phyloP scores from a whole-genome alignment of 179 eudicot genomes.

The Carnegiea gigantea region DNA sequence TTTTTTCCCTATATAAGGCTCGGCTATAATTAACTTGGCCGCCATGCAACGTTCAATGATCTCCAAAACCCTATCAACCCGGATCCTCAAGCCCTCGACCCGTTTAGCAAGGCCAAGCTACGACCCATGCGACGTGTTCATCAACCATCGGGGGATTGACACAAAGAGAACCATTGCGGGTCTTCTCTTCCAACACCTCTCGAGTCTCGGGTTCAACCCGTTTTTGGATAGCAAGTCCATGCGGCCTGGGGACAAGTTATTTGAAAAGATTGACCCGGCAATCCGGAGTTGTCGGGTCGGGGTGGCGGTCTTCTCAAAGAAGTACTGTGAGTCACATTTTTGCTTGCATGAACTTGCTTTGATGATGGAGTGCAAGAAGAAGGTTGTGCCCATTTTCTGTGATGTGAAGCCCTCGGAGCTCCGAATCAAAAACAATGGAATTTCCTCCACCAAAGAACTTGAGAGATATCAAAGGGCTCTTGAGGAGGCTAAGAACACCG shows the following conservation, averaged over 20 bases:
- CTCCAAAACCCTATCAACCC: slow-evolving; percentile 21
- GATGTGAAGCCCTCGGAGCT: slow-evolving; percentile 82
- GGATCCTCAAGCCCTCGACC: slow-evolving; percentile 4
- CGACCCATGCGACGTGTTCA: slow-evolving; percentile 54
- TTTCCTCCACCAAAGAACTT: slow-evolving; percentile 31
- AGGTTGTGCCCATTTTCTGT: slow-evolving; percentile 59
- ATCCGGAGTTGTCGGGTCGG: slow-evolving; percentile 44
- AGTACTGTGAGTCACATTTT: slow-evolving; percentile 64
- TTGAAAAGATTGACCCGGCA: slow-evolving; percentile 47
- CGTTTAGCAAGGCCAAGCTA: neutral
- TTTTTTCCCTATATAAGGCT: too few relatives aligned
- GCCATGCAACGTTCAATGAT: slow-evolving; percentile 32
- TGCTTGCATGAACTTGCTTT: slow-evolving; percentile 70
- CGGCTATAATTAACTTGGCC: too few relatives aligned
- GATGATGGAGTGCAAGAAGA: slow-evolving; percentile 58
- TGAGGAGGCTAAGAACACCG: slow-evolving; percentile 58
- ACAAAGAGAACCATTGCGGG: slow-evolving; percentile 63
- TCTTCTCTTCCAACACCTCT: slow-evolving; percentile 46
- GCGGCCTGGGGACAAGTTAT: slow-evolving; percentile 69
- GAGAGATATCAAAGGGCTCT: slow-evolving; percentile 46
- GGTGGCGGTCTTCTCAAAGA: slow-evolving; percentile 64
- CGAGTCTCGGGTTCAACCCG: slow-evolving; percentile 35
- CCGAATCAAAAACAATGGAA: slow-evolving; percentile 30
- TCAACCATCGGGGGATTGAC: slow-evolving; percentile 71
- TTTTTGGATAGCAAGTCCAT: slow-evolving; percentile 75